Base-by-base conservation (phyloP, 768 basidiomycete genomes). In the Sistotremastrum suecicum region DNA sequence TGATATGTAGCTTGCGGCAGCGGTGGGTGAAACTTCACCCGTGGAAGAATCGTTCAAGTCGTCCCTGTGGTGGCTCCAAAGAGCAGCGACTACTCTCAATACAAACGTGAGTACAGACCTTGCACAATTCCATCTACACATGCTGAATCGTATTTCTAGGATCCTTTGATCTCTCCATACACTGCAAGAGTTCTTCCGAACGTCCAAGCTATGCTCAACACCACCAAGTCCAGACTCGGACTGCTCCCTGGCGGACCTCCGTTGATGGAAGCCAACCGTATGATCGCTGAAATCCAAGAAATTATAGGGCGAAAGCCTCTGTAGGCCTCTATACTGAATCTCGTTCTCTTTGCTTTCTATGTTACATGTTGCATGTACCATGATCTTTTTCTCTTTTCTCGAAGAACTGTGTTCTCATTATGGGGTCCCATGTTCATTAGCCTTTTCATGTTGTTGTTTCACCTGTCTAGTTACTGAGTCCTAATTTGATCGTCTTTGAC, bases 61-160 rank as follows among this genome's bases (percentile, higher is more conserved):
- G 9, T 75, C 81, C 5, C 64, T 89, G 47, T 88, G 87, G 85
- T 90, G 86, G 86, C 64, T 90, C 52, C 83, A 88, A 57, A 78
- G 86, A 46, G 70, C 82, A 35, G 68, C 83, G 5, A 66, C 72
- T 9, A 68, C 79, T 33, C 71, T 89, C 51, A 82, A 81, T 56
- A 78, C 84, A 43, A 79, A 78, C 54, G 83, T 82, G 58, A 30
- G 71, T 66, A 4, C 41, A 12, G n/a, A 37, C 29, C 44, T 40
- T 10, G 45, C 11, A 46, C 46, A 28, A 43, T 12, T 34, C 42
- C 9, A 41, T 34, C 5, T 48, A 30, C 1, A 36, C 41, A 33
- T 20, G 39, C 50, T 57, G 11, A 56, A 30, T 9, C 48, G 35
- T 41, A 34, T 35, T 44, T 38, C 3, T 54, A 83, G 80, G 83